Conservation (phyloP, 805 yeast genomes). For the Komagataella mondaviorum region DNA sequence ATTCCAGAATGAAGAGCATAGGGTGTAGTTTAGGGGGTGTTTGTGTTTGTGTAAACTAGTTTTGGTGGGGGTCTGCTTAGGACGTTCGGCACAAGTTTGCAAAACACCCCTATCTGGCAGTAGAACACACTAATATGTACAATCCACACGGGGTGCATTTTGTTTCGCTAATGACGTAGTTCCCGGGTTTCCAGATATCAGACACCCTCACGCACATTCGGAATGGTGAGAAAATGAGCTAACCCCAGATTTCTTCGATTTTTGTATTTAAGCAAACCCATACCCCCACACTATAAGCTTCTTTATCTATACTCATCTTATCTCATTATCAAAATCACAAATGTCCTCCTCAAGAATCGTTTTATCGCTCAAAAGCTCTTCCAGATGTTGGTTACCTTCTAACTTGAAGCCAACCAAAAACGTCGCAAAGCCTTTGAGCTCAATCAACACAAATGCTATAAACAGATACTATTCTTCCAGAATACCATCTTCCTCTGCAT, state of each 20-base stretch:
- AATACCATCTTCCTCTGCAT: not conserved
- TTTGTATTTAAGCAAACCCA: not conserved
- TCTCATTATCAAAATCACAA: not conserved
- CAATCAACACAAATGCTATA: not conserved
- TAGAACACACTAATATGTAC: not conserved
- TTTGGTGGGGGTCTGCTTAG: not conserved
- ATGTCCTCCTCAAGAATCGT: conserved; percentile 1
- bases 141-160: not conserved
- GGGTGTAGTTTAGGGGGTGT: not conserved
- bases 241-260: not conserved
- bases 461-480: not conserved
- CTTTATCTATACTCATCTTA: not conserved
- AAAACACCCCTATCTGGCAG: not conserved
- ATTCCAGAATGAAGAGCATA: not conserved
- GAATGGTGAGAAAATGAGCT: not conserved
- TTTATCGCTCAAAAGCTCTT: conserved; percentile 1
- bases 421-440: not conserved
- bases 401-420: not conserved
- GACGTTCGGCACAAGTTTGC: not conserved
- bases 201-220: not conserved
- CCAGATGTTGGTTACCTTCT: conserved; percentile 4
- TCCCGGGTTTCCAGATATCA: not conserved
- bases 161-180: not conserved
- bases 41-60: not conserved
- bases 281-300: not conserved